These are phyloP conservation scores for Phialophora expanda DNA, from an alignment of 2,329 filamentous ascomycete genomes.

Conservation along the genomic window DNA sequence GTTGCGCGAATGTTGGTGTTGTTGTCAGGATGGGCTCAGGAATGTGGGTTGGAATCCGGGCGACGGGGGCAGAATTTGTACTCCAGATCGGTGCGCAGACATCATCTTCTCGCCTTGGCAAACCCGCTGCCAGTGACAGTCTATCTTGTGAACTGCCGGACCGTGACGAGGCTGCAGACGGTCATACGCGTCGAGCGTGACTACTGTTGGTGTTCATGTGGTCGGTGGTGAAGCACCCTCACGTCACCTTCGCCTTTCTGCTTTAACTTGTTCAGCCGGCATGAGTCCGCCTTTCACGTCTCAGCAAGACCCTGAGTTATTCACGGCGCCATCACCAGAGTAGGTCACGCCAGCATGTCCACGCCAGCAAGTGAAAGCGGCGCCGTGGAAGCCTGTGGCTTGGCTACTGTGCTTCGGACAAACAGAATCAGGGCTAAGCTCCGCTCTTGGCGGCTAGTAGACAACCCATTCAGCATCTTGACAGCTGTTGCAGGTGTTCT, in stretches of 20 bases:
- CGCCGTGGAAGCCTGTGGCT: neutral
- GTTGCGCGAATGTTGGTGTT: conserved; percentile 6
- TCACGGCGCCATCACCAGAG: neutral
- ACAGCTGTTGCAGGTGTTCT: neutral
- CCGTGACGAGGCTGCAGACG: neutral
- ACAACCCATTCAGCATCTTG: neutral
- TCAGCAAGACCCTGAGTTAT: neutral
- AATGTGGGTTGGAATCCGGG: conserved; percentile 27
- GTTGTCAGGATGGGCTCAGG: conserved; percentile 8
- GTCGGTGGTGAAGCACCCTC: neutral
- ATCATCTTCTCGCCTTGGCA: conserved; percentile 12
- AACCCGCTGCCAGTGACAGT: conserved; percentile 1
- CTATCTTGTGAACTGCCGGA: neutral
- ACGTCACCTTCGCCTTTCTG: neutral
- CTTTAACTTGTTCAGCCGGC: neutral
- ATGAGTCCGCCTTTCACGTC: neutral
- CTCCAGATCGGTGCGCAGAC: neutral
- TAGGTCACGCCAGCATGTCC: neutral
- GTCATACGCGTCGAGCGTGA: neutral
- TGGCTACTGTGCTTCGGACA: neutral
- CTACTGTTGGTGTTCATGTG: neutral
- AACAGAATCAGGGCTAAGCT: neutral
- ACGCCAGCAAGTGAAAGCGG: neutral
- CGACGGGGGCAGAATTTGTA: conserved; percentile 15
- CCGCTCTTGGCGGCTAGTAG: neutral